Conservation (phyloP, 371 early-diverging fungal genomes). For the Mortierella sp. region DNA sequence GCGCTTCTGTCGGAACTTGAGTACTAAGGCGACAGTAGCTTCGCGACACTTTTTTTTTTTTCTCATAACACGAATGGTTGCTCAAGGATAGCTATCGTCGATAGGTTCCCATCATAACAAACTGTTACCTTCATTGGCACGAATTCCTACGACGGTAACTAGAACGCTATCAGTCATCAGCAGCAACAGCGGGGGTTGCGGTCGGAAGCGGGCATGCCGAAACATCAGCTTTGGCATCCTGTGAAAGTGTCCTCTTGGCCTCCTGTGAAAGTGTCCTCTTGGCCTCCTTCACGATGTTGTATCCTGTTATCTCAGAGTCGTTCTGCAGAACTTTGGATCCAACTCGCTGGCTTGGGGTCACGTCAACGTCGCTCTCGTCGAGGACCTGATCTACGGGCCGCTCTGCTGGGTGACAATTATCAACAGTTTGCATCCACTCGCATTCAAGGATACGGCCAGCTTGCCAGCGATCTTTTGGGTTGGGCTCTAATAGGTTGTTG, state of each 20-base stretch:
- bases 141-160: too few relatives aligned
- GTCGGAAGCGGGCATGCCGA: not conserved
- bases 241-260: slow-evolving; percentile 2
- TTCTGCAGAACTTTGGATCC: slow-evolving; percentile 33
- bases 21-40: slow-evolving; percentile 8
- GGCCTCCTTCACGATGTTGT: slow-evolving; percentile 14
- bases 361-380: slow-evolving; percentile 34
- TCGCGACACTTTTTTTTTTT: too few relatives aligned
- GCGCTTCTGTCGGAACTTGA: slow-evolving; percentile 36
- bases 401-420: slow-evolving; percentile 59
- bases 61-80: too few relatives aligned
- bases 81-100: too few relatives aligned
- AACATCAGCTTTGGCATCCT: not conserved
- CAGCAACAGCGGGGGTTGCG: too few relatives aligned
- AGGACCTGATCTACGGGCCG: slow-evolving; percentile 23
- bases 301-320: slow-evolving; percentile 9
- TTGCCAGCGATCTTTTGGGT: slow-evolving; percentile 61
- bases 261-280: slow-evolving; percentile 18
- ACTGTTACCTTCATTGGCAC: too few relatives aligned
- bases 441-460: slow-evolving; percentile 56
- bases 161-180: too few relatives aligned
- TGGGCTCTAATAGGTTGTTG: slow-evolving; percentile 58
- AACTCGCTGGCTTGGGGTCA: slow-evolving; percentile 27
- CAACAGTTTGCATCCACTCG: slow-evolving; percentile 58
- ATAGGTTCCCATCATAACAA: too few relatives aligned